A percentile compares a stretch with the other conserved stretches of the same genome.
phyloP scores from a whole-genome alignment of 1,284 basidiomycete genomes.

The Coniferiporia weirii region DNA sequence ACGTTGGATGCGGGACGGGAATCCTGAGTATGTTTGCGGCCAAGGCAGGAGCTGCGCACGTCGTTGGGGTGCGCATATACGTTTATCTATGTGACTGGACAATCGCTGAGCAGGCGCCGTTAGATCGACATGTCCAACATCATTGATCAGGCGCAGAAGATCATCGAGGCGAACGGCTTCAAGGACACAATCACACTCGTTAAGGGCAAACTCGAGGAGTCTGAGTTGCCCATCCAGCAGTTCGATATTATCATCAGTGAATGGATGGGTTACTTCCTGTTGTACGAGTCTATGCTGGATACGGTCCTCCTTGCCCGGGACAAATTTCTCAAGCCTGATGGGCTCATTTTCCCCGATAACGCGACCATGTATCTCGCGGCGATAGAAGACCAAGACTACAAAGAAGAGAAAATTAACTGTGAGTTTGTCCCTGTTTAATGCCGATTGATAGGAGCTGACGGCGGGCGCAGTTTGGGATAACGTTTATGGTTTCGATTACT shows the following conservation, averaged over 20 bases:
- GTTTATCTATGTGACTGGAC: constrained; percentile 5
- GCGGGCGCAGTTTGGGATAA: constrained; percentile 93
- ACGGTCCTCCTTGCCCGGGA: constrained; percentile 96
- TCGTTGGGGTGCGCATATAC: constrained; percentile 72
- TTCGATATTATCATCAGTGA: constrained; percentile 99
- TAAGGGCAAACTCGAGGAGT: constrained; percentile 97
- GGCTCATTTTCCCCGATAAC: constrained; percentile 94
- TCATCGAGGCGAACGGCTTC: constrained; percentile 95
- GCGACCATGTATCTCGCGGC: constrained; percentile 93
- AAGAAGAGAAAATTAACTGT: constrained; percentile 99
- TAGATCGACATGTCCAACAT: constrained; percentile 99
- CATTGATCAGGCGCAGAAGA: constrained; percentile 97
- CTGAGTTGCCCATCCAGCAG: constrained; percentile 76
- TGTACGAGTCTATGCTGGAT: constrained; percentile 99
- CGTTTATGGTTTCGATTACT: constrained; percentile 99
- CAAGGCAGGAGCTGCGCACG: constrained; percentile 93
- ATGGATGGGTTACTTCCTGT: constrained; percentile 95
- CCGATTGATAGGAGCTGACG: neutral
- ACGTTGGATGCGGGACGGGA: constrained; percentile 98
- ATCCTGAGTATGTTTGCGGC: constrained; percentile 99
- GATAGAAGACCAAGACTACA: constrained; percentile 99
- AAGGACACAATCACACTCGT: constrained; percentile 91
- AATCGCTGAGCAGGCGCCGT: constrained; percentile 1
- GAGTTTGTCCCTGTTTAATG: constrained; percentile 28
- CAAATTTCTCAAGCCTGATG: constrained; percentile 89